Percentiles rank a stretch among this genome's conserved stretches.
These are phyloP conservation scores for Cutaneotrichosporon cavernicola DNA, from an alignment of 1,284 basidiomycete species.

Conservation along the genomic window DNA sequence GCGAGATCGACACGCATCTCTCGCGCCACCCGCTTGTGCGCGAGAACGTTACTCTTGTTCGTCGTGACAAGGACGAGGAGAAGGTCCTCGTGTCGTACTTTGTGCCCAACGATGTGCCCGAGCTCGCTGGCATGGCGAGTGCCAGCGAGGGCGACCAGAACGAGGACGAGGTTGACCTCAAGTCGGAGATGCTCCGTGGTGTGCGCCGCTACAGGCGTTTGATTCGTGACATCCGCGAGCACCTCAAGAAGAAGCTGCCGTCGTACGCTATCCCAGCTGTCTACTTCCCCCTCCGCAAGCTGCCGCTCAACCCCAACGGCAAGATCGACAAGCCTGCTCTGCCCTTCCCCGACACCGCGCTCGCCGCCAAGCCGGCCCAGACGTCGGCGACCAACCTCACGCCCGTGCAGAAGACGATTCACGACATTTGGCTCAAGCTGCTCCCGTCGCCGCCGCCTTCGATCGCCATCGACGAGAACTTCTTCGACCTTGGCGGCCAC, in stretches of 20 bases:
- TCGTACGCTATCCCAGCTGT: constrained; percentile 90
- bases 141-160: constrained; percentile 63
- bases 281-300: constrained; percentile 88
- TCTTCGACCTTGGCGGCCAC: constrained; percentile 98
- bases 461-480: constrained; percentile 87
- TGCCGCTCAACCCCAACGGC: constrained; percentile 98
- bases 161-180: constrained; percentile 54
- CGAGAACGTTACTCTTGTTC: constrained; percentile 95
- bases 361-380: constrained; percentile 58
- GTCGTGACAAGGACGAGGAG: constrained; percentile 98
- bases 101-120: constrained; percentile 75
- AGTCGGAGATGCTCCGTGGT: constrained; percentile 63
- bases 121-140: constrained; percentile 71
- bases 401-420: constrained; percentile 76
- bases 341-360: constrained; percentile 96
- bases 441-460: constrained; percentile 76
- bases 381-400: constrained; percentile 54
- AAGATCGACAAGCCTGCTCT: constrained; percentile 99
- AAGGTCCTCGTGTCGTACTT: constrained; percentile 99
- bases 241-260: constrained; percentile 96
- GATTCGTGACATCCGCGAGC: constrained; percentile 90
- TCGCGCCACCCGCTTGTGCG: constrained; percentile 89
- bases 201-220: constrained; percentile 79
- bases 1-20: constrained; percentile 96
- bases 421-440: constrained; percentile 77